Evolutionary conservation across 192 early-diverging fungal species (phyloP).

Genomic region (Linnemannia elongata): DNA sequence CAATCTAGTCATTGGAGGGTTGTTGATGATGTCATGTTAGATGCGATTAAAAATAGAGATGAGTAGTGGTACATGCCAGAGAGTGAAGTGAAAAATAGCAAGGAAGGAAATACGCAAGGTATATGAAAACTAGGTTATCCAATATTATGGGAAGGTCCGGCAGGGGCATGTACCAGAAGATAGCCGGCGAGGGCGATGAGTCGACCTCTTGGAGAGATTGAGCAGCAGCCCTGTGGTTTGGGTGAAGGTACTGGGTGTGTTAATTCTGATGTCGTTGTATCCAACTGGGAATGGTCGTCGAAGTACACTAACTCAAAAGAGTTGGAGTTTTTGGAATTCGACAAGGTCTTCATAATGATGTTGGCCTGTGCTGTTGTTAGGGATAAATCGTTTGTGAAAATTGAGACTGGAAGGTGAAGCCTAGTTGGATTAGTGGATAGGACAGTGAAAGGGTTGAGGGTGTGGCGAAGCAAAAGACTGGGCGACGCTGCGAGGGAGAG

Average conservation of each 20-base stretch:
- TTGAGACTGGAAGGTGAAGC: not conserved
- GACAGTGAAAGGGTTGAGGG: not conserved
- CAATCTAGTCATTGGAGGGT: conserved; percentile 14
- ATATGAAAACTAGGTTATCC: not conserved
- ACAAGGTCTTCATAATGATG: conserved; percentile 4
- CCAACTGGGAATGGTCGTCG: conserved; percentile 12
- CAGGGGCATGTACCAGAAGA: conserved; percentile 22
- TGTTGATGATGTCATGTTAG: not conserved
- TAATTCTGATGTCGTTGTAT: not conserved
- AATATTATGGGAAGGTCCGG: not conserved
- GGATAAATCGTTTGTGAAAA: not conserved
- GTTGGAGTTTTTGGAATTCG: conserved; percentile 28
- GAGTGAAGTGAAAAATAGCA: not conserved
- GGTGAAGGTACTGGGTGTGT: not conserved
- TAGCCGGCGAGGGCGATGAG: conserved; percentile 26
- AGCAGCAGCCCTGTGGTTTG: not conserved
- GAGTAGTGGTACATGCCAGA: not conserved
- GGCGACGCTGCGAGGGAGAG: conserved; percentile 1
- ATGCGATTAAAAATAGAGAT: not conserved
- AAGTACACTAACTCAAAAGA: conserved; percentile 42
- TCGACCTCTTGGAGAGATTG: conserved; percentile 20
- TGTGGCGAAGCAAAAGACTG: not conserved
- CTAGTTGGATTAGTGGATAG: too few relatives aligned
- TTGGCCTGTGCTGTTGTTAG: not conserved
- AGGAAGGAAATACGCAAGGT: not conserved